Evolutionary conservation across 495 filamentous ascomycete genomes (phyloP), one percentile per base, ranked within the genome.

Genomic region (Amorphotheca resinae): DNA sequence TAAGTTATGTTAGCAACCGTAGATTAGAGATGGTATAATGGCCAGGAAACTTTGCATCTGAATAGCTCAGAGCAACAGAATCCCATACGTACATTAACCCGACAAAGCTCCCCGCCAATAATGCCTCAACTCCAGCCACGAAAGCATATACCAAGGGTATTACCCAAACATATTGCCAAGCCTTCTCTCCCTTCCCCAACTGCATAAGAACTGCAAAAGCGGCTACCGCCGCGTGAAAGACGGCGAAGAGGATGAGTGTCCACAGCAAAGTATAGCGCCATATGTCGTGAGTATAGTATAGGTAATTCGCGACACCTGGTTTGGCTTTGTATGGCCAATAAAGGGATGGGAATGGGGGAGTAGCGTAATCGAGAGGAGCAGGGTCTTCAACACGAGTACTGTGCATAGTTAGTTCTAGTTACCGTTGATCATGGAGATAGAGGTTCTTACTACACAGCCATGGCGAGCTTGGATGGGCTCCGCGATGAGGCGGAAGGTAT

Each of bases 241-340:
- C 55, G 48, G 73, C 70, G 59, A 75, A 74, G 49, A 80, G 64
- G 50, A 87, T 69, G 46, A 84, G 60, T 23, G 89, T 95, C 91
- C 91, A 98, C 57, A 77, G 74, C 1, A 93, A 64, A 0, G 91
- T 98, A 59, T 88, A 95, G 40, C 82, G 80, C 86, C 86, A 95
- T 34, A 94, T 84, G 56, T 95, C 87, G 23, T 56, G 49, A 23
- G 80, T 67, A 58, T 82, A 73, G 66, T 87, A 91, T 48, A 96
- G 78, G 45, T 82, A 85, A 47, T 70, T 68, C 18, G 72, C 63
- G 14, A 67, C 56, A 20, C 63, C 60, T 44, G 68, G 61, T 38
- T 59, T 56, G 1, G 43, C 46, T 14, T 74, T 72, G 41, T 82
- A 64, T 14, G 82, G 80, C 70, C 83, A 80, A 65, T 89, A 88